Evolutionary conservation across 768 basidiomycete species (phyloP).

Genomic region (Rhodotorula kratochvilovae): DNA sequence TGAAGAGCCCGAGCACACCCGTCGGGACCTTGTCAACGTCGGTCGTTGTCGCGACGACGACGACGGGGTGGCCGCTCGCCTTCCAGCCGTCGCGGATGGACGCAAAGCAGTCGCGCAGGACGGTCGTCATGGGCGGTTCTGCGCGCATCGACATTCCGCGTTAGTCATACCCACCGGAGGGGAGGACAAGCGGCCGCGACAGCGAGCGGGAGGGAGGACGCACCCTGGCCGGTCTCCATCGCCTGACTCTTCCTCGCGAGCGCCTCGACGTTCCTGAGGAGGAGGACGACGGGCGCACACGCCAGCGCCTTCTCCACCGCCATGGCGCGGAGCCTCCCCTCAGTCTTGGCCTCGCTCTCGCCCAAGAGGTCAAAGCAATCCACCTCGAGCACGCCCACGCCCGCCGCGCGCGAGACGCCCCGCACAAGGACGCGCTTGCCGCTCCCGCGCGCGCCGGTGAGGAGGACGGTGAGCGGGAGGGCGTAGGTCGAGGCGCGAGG

Average conservation of each 20-base stretch:
- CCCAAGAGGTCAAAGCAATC: constrained; percentile 79
- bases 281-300: constrained; percentile 78
- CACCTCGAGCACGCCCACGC: constrained; percentile 77
- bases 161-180: neutral
- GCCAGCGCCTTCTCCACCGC: constrained; percentile 69
- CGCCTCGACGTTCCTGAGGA: constrained; percentile 76
- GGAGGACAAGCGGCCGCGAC: neutral
- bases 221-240: constrained; percentile 65
- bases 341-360: constrained; percentile 70
- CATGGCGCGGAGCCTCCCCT: constrained; percentile 61
- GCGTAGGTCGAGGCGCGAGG: constrained; percentile 59
- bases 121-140: constrained; percentile 61
- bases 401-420: constrained; percentile 53
- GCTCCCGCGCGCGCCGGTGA: constrained; percentile 72
- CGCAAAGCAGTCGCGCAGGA: constrained; percentile 62
- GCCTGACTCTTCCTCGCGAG: constrained; percentile 65
- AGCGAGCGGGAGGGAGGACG: neutral
- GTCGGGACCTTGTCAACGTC: constrained; percentile 64
- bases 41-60: constrained; percentile 69
- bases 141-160: neutral
- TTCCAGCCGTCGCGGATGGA: constrained; percentile 59
- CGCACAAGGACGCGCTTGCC: constrained; percentile 70
- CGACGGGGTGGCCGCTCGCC: constrained; percentile 63
- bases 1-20: constrained; percentile 67
- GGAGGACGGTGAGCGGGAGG: constrained; percentile 64